These are phyloP conservation scores for Fusarium sp. DNA, from an alignment of 2,329 filamentous ascomycete species.

Conservation along the genomic window DNA sequence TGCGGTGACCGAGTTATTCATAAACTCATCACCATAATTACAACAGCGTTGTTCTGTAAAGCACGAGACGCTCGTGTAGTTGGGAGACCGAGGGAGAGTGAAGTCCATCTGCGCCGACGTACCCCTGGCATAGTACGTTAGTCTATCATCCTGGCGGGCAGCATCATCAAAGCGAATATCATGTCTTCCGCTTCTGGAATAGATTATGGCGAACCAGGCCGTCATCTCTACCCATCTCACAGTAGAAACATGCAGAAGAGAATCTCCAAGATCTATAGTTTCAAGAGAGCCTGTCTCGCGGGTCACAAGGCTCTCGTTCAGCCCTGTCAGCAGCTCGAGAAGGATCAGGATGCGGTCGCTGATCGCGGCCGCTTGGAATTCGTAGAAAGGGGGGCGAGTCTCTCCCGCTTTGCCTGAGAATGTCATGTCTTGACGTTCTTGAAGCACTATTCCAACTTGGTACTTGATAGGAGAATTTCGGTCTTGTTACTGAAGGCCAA, in stretches of 20 bases:
- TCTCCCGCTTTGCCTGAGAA: not conserved
- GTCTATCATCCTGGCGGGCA: not conserved
- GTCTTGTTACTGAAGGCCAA: not conserved
- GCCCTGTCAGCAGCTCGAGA: not conserved
- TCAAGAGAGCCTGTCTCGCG: not conserved
- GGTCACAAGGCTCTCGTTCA: not conserved
- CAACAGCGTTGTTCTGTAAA: not conserved
- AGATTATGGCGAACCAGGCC: not conserved
- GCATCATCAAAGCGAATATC: not conserved
- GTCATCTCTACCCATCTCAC: not conserved
- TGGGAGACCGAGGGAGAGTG: not conserved
- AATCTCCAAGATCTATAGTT: not conserved
- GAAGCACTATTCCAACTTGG: not conserved
- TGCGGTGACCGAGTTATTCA: not conserved
- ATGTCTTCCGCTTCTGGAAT: not conserved
- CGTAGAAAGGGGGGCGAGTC: not conserved
- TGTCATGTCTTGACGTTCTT: not conserved
- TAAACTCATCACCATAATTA: not conserved
- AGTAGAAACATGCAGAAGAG: not conserved
- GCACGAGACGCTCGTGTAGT: not conserved
- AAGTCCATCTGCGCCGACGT: not conserved
- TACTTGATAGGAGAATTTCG: not conserved
- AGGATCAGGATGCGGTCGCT: not conserved
- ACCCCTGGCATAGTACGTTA: not conserved
- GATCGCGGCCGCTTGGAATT: not conserved